phyloP scores from a whole-genome alignment of 495 filamentous ascomycete genomes.

The Usnea hakonensis region DNA sequence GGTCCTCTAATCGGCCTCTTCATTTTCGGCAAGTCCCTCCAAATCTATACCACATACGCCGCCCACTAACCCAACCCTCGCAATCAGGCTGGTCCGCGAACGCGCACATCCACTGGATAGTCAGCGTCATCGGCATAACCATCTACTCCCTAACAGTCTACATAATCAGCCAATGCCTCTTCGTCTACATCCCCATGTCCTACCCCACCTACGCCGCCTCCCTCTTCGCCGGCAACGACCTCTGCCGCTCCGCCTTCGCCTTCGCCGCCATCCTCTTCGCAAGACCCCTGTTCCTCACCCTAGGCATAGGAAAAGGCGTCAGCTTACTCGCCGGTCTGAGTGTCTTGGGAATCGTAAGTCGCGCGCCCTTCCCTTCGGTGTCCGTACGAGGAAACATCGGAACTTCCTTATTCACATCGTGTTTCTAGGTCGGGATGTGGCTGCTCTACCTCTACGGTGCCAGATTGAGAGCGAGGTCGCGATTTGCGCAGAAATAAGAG shows the following conservation, averaged over 20 bases:
- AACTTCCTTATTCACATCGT: not conserved
- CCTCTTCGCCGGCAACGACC: constrained; percentile 57
- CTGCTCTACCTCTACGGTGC: not conserved
- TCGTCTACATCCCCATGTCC: constrained; percentile 53
- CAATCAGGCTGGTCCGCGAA: constrained; percentile 40
- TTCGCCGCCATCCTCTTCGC: constrained; percentile 52
- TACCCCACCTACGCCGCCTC: constrained; percentile 57
- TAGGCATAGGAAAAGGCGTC: constrained; percentile 49
- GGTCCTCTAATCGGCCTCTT: constrained; percentile 40
- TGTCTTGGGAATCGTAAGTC: not conserved
- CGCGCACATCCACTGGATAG: constrained; percentile 54
- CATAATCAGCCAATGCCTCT: constrained; percentile 54
- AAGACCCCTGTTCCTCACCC: constrained; percentile 47
- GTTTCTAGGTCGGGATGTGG: not conserved
- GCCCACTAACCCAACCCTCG: not conserved
- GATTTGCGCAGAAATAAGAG: not conserved
- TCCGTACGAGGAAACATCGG: too few species aligned
- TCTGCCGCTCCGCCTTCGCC: constrained; percentile 48
- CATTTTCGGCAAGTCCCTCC: constrained; percentile 29
- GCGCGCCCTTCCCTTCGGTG: too few species aligned
- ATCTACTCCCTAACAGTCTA: constrained; percentile 46
- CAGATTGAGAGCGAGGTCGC: not conserved
- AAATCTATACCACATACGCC: too few species aligned
- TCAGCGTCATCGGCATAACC: constrained; percentile 52
- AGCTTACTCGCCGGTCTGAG: constrained; percentile 50